Conservation (phyloP, 2,329 filamentous ascomycete species). For the Xylaria sp. region DNA sequence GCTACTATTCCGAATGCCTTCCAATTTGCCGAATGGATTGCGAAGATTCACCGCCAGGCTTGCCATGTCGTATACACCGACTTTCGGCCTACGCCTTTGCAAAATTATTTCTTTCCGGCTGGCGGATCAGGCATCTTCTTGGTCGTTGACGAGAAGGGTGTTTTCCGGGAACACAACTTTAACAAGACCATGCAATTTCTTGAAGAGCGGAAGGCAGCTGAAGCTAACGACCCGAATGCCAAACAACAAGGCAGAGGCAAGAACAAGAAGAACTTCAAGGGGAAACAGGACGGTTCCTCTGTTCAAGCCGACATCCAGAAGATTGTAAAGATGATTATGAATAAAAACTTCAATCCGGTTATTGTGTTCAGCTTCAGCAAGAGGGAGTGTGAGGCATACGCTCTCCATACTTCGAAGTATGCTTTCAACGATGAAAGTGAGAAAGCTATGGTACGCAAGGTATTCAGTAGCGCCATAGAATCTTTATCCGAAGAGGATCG, state of each 20-base stretch:
- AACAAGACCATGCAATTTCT: slow-evolving; percentile 93
- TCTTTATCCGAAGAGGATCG: slow-evolving; percentile 92
- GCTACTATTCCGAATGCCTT: slow-evolving; percentile 98
- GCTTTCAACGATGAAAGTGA: slow-evolving; percentile 97
- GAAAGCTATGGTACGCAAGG: slow-evolving; percentile 90
- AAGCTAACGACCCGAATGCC: slow-evolving; percentile 78
- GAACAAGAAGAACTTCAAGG: slow-evolving; percentile 90
- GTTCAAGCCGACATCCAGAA: slow-evolving; percentile 88
- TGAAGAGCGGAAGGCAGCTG: slow-evolving; percentile 83
- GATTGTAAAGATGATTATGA: slow-evolving; percentile 98
- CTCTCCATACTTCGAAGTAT: slow-evolving; percentile 82
- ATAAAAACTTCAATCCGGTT: slow-evolving; percentile 95
- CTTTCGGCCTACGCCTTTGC: slow-evolving; percentile 93
- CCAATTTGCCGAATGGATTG: slow-evolving; percentile 99
- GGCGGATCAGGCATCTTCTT: slow-evolving; percentile 92
- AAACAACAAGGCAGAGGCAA: slow-evolving; percentile 87
- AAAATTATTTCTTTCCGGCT: slow-evolving; percentile 96
- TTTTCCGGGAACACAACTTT: slow-evolving; percentile 97
- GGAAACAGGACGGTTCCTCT: slow-evolving; percentile 71
- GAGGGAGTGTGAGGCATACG: slow-evolving; percentile 90
- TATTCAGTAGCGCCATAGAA: slow-evolving; percentile 92
- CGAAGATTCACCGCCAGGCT: slow-evolving; percentile 95
- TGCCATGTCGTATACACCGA: slow-evolving; percentile 99
- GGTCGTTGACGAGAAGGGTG: slow-evolving; percentile 94
- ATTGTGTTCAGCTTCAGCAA: slow-evolving; percentile 99